phyloP scores from a whole-genome alignment of 2,329 filamentous ascomycete genomes.

The Cercospora beticola region DNA sequence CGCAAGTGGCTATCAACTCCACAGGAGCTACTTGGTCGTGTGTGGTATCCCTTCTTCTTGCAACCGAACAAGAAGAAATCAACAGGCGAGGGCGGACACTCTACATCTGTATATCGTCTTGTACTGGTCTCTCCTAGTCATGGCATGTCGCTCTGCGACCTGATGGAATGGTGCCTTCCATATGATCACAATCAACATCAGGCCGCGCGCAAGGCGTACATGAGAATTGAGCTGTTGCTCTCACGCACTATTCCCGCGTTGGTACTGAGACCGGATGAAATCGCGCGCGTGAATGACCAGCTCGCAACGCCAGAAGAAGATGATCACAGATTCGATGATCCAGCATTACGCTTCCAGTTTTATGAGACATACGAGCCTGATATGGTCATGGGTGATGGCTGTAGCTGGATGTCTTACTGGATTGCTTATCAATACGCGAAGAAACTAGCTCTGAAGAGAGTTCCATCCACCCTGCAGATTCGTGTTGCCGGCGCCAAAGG shows the following conservation, averaged over 20 bases:
- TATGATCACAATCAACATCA: slow-evolving; percentile 39
- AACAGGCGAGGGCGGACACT: slow-evolving; percentile 9
- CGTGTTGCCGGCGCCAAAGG: slow-evolving; percentile 74
- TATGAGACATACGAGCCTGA: slow-evolving; percentile 15
- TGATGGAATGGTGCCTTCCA: slow-evolving; percentile 45
- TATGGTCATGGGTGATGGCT: slow-evolving; percentile 54
- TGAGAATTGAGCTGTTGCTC: slow-evolving; percentile 44
- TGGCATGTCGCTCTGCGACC: slow-evolving; percentile 15
- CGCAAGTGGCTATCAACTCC: slow-evolving; percentile 39
- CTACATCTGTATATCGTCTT: slow-evolving; percentile 15
- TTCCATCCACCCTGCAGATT: slow-evolving; percentile 66
- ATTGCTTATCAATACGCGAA: slow-evolving; percentile 55
- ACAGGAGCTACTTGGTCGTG: slow-evolving; percentile 44
- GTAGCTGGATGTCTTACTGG: slow-evolving; percentile 62
- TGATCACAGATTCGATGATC: slow-evolving; percentile 40
- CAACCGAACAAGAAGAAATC: slow-evolving; percentile 37
- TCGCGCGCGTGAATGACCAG: slow-evolving; percentile 30
- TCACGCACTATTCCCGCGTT: slow-evolving; percentile 44
- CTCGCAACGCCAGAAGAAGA: slow-evolving; percentile 39
- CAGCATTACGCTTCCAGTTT: not conserved
- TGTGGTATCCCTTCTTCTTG: slow-evolving; percentile 44
- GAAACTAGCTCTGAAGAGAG: slow-evolving; percentile 51
- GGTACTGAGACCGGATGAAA: slow-evolving; percentile 40
- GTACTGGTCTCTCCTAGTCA: slow-evolving; percentile 30
- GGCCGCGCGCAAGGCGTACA: slow-evolving; percentile 44